Percentiles rank a stretch among this genome's conserved stretches.
phyloP scores from a whole-genome alignment of 2,329 filamentous ascomycete species.

The Harringtonia lauricola region DNA sequence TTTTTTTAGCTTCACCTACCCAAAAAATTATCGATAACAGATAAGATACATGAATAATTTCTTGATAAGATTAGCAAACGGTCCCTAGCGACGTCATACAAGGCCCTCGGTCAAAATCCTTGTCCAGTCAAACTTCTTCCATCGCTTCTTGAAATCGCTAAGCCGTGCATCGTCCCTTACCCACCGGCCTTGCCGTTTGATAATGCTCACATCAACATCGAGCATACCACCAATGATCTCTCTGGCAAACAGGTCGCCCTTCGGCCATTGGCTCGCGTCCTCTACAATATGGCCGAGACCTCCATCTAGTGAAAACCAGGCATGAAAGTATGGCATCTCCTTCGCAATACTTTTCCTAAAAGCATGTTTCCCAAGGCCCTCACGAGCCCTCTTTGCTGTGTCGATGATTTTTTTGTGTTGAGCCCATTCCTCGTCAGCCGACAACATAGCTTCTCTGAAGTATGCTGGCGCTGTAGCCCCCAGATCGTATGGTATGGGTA shows the following conservation, averaged over 20 bases:
- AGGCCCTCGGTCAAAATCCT: slow-evolving; percentile 40
- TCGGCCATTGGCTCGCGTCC: slow-evolving; percentile 74
- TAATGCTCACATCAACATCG: slow-evolving; percentile 66
- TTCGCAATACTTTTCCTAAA: slow-evolving; percentile 78
- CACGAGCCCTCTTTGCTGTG: slow-evolving; percentile 54
- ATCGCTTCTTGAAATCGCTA: slow-evolving; percentile 71
- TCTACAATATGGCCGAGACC: slow-evolving; percentile 90
- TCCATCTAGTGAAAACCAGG: slow-evolving; percentile 88
- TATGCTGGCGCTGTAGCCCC: slow-evolving; percentile 88
- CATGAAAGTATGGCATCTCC: slow-evolving; percentile 98
- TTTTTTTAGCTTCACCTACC: too few relatives aligned
- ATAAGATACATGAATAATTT: background rate
- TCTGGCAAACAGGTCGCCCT: slow-evolving; percentile 82
- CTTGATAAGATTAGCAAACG: background rate
- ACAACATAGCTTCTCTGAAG: slow-evolving; percentile 87
- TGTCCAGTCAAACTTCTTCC: slow-evolving; percentile 90
- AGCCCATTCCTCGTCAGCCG: slow-evolving; percentile 83
- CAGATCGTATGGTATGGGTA: slow-evolving; percentile 84
- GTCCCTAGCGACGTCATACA: too few relatives aligned
- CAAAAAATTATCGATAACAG: slow-evolving; percentile 1
- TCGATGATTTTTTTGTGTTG: slow-evolving; percentile 95
- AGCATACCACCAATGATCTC: slow-evolving; percentile 91
- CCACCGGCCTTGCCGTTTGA: slow-evolving; percentile 89
- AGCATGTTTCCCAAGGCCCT: slow-evolving; percentile 65
- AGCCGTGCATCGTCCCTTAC: slow-evolving; percentile 55